Evolutionary conservation across 1,284 basidiomycete species (phyloP).

Genomic region (Leucoagaricus sp.): DNA sequence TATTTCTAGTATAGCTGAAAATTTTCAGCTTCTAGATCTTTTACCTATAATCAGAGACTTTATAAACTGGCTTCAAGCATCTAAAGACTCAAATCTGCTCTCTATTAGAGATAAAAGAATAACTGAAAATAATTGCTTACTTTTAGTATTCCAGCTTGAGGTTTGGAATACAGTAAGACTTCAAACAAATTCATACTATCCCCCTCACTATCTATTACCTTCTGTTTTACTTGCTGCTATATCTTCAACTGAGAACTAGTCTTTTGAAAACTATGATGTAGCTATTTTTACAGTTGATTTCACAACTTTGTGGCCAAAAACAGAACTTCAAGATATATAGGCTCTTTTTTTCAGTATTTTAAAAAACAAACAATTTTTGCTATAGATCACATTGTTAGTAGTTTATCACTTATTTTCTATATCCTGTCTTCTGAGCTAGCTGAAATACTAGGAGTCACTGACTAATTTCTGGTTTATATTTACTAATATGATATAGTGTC

Average conservation of each 20-base stretch:
- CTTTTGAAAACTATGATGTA: not conserved
- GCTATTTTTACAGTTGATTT: not conserved
- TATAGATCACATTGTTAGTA: not conserved
- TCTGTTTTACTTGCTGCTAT: not conserved
- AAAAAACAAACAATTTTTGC: not conserved
- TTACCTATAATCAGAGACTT: not conserved
- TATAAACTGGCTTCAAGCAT: not conserved
- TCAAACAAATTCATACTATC: not conserved
- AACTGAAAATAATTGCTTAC: not conserved
- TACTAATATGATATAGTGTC: not conserved
- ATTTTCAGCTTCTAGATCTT: not conserved
- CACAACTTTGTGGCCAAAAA: not conserved
- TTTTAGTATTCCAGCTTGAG: not conserved
- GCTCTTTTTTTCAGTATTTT: not conserved
- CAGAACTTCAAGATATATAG: not conserved
- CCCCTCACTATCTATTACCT: not conserved
- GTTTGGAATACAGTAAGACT: not conserved
- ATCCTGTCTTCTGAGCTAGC: not conserved
- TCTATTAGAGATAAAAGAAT: not conserved
- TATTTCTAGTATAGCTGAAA: not conserved
- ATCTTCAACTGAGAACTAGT: not conserved
- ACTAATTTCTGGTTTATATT: not conserved
- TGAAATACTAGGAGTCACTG: not conserved
- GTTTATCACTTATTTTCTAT: not conserved
- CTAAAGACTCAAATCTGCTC: not conserved